Conservation (phyloP, 2,329 filamentous ascomycete genomes). For the Chaetomiaceae sp. region DNA sequence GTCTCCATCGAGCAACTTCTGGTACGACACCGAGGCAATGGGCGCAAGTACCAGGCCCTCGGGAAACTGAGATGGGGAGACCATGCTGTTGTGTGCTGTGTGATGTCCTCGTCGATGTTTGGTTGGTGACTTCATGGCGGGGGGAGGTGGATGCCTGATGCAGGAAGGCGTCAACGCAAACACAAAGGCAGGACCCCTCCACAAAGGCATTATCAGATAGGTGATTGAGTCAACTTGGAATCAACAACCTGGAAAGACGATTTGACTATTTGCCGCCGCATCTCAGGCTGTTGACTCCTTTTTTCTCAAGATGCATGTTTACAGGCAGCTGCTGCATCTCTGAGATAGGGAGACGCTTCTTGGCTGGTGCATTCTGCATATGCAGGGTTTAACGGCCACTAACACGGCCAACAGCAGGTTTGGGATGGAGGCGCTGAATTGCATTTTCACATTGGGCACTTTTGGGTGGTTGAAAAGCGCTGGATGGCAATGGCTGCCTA, state of each 20-base stretch:
- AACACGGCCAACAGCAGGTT: neutral
- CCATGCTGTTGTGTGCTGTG: neutral
- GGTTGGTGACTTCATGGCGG: neutral
- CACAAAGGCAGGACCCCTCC: neutral
- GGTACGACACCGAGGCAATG: conserved; percentile 8
- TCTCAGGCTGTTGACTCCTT: neutral
- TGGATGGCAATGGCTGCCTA: no score
- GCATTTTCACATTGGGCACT: no score
- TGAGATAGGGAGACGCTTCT: no score
- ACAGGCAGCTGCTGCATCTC: conserved; percentile 10
- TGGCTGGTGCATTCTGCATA: no score
- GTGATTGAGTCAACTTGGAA: no score
- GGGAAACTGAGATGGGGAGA: conserved; percentile 11
- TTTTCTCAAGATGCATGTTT: neutral
- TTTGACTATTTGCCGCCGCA: neutral
- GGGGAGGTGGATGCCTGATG: conserved; percentile 2
- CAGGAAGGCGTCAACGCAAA: neutral
- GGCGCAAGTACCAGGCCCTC: conserved; percentile 10
- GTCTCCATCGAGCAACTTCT: conserved; percentile 3
- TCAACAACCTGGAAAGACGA: no score
- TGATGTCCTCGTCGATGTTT: no score
- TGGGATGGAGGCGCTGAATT: no score
- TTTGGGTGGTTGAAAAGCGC: no score
- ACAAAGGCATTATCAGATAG: neutral
- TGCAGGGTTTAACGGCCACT: neutral